phyloP scores from a whole-genome alignment of 2,329 filamentous ascomycete genomes.

The Diplodia intermedia region DNA sequence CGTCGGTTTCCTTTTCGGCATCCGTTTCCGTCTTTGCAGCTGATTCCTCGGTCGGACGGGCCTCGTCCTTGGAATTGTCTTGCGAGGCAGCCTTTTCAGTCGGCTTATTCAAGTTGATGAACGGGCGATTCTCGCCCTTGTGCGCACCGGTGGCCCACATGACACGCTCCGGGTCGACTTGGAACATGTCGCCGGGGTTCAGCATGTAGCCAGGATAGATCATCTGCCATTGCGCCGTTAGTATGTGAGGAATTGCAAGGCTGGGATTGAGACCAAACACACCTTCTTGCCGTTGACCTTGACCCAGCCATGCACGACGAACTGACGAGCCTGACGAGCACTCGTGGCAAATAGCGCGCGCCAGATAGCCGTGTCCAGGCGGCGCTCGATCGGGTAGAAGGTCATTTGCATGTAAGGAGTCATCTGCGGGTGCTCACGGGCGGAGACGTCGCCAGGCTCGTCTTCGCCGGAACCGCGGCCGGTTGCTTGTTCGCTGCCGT shows the following conservation, averaged over 20 bases:
- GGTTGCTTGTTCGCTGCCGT: conserved; percentile 82
- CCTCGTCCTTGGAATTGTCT: conserved; percentile 19
- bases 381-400: conserved; percentile 87
- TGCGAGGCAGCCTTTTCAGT: conserved; percentile 36
- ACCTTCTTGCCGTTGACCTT: conserved; percentile 98
- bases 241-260: conserved; percentile 33
- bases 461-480: conserved; percentile 78
- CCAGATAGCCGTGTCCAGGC: conserved; percentile 94
- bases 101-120: conserved; percentile 35
- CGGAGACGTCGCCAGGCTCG: conserved; percentile 32
- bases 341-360: conserved; percentile 93
- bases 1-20: conserved; percentile 58
- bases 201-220: conserved; percentile 88
- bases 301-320: conserved; percentile 90
- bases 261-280: conserved; percentile 24
- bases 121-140: conserved; percentile 56
- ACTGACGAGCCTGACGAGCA: conserved; percentile 88
- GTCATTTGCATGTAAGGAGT: conserved; percentile 97
- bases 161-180: conserved; percentile 88
- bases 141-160: conserved; percentile 83
- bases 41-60: conserved; percentile 46
- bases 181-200: conserved; percentile 98
- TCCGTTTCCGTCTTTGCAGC: conserved; percentile 50
- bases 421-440: conserved; percentile 45
- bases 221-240: conserved; percentile 66